Conservation (phyloP, 2,329 filamentous ascomycete species). For the Zymoseptoria crescenta region DNA sequence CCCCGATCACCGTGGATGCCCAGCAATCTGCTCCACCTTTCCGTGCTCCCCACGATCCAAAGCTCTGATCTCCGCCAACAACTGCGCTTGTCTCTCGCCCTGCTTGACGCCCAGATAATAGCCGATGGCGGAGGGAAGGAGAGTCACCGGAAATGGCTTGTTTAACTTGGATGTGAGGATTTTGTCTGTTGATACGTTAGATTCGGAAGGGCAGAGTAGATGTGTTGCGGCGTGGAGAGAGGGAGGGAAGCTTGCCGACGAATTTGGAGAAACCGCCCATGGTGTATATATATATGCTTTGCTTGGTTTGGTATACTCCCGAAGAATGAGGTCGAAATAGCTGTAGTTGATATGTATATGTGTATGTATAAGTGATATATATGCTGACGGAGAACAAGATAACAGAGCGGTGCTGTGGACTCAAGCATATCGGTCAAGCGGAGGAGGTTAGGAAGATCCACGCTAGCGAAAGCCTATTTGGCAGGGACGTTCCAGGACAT, state of each 20-base stretch:
- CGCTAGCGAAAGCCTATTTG: not conserved
- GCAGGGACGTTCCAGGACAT: not conserved
- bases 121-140: slow-evolving; percentile 26
- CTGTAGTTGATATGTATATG: not conserved
- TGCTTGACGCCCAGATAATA: slow-evolving; percentile 26
- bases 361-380: not conserved
- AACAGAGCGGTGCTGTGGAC: not conserved
- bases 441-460: not conserved
- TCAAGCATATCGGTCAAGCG: not conserved
- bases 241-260: slow-evolving; percentile 7
- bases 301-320: not conserved
- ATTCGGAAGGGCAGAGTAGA: not conserved
- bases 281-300: not conserved
- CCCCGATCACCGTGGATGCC: slow-evolving; percentile 9
- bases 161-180: slow-evolving; percentile 28
- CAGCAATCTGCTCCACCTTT: slow-evolving; percentile 17
- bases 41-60: slow-evolving; percentile 18
- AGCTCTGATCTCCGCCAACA: slow-evolving; percentile 22
- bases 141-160: slow-evolving; percentile 27
- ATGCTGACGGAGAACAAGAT: not conserved
- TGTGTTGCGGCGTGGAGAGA: not conserved
- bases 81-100: slow-evolving; percentile 23
- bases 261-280: slow-evolving; percentile 16
- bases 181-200: slow-evolving; percentile 12
- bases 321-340: not conserved